Conservation (phyloP, 2,329 filamentous ascomycete genomes). For the Tetracladium maxilliforme region DNA sequence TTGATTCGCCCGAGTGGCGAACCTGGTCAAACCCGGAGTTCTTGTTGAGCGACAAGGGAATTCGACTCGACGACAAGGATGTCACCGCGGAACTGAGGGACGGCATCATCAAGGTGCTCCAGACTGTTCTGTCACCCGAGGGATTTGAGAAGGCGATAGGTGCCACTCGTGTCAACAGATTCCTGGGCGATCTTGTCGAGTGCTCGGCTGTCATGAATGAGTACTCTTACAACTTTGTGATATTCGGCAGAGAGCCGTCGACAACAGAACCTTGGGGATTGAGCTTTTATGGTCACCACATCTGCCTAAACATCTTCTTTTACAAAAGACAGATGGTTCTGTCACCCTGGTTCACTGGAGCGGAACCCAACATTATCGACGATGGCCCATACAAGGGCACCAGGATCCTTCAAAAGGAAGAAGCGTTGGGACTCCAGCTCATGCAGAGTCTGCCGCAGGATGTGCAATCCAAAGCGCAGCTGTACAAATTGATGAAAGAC, state of each 20-base stretch:
- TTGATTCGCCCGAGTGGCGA: no score
- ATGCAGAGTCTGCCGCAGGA: conserved; percentile 12
- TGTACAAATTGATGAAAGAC: conserved; percentile 46
- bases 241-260: conserved; percentile 11
- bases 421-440: conserved; percentile 11
- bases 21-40: conserved; percentile 15
- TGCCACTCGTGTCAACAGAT: conserved; percentile 63
- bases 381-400: conserved; percentile 12
- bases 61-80: no score
- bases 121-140: conserved; percentile 46
- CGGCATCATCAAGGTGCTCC: conserved; percentile 38
- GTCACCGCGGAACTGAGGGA: conserved; percentile 23
- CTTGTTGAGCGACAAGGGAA: no score
- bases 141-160: conserved; percentile 56
- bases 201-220: conserved; percentile 18
- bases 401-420: conserved; percentile 9
- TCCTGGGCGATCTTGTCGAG: conserved; percentile 53
- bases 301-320: conserved; percentile 60
- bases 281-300: conserved; percentile 56
- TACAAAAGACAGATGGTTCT: conserved; percentile 50
- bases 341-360: conserved; percentile 65
- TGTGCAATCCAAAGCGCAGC: conserved; percentile 27
- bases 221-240: conserved; percentile 12
- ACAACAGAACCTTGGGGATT: conserved; percentile 10
- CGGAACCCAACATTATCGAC: conserved; percentile 49